Percentiles rank a stretch among this genome's conserved stretches.
These are phyloP conservation scores for Solanum chmielewskii DNA, from an alignment of 257 asterid genomes.

Conservation along the genomic window DNA sequence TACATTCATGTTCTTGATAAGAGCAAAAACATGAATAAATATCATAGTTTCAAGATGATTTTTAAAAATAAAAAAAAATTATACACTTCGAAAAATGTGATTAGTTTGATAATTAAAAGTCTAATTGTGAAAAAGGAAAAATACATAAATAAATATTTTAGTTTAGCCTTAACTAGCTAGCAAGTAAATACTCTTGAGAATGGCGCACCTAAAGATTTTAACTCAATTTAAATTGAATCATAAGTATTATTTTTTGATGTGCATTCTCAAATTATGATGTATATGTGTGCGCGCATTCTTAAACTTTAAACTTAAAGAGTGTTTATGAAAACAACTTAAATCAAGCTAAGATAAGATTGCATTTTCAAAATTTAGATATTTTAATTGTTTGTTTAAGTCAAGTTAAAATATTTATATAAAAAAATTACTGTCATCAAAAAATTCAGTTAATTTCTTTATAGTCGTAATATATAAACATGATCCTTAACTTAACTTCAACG, in stretches of 20 bases:
- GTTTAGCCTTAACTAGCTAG: fast-evolving
- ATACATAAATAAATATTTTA: not conserved
- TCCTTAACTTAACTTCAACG: no score
- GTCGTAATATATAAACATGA: fast-evolving
- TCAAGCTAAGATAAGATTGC: not conserved
- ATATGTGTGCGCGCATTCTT: not conserved
- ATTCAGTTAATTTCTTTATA: not conserved
- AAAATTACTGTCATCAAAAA: not conserved
- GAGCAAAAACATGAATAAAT: not conserved
- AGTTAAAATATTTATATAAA: not conserved
- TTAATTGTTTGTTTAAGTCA: not conserved
- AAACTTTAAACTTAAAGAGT: not conserved
- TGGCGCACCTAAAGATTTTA: not conserved
- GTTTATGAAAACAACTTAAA: no score
- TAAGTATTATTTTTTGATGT: not conserved
- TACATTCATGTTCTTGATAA: not conserved
- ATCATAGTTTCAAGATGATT: no score
- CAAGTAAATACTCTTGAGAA: not conserved
- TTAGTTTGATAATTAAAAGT: not conserved
- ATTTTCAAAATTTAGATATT: not conserved
- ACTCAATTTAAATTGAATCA: not conserved
- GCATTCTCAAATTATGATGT: not conserved
- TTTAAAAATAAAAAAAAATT: not conserved
- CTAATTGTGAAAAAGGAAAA: not conserved
- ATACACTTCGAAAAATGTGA: not conserved